A percentile compares a stretch with the other conserved stretches of the same genome.
phyloP scores from a whole-genome alignment of 2,329 filamentous ascomycete genomes.

The Cadophora luteo-olivacea region DNA sequence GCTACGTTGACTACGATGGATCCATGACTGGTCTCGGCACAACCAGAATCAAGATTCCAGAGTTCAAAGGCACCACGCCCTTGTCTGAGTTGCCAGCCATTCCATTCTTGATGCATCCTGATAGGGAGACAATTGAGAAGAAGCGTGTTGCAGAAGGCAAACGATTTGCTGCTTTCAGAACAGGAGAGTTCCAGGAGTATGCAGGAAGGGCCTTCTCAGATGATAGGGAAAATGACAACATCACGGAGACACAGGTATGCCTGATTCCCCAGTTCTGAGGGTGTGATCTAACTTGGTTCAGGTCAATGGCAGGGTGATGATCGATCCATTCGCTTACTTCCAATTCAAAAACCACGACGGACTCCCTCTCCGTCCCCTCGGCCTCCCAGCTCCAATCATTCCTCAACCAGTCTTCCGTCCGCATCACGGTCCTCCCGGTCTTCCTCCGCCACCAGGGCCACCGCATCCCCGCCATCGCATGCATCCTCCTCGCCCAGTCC shows the following conservation, averaged over 20 bases:
- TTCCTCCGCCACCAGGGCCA: constrained; percentile 2
- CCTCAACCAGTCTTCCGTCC: constrained; percentile 2
- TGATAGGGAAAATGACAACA: constrained; percentile 1
- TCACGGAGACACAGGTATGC: constrained; percentile 40
- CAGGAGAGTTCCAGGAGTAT: constrained; percentile 20
- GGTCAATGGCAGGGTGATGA: constrained; percentile 82
- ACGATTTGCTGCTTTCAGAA: constrained; percentile 48
- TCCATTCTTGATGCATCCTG: constrained; percentile 52
- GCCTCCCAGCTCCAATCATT: constrained; percentile 11
- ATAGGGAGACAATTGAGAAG: constrained; percentile 44
- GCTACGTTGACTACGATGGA: constrained; percentile 21
- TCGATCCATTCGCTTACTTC: constrained; percentile 63
- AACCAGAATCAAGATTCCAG: constrained; percentile 18
- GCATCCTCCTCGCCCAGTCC: neutral
- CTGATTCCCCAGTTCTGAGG: neutral
- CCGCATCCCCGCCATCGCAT: constrained; percentile 6
- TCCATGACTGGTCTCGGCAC: constrained; percentile 20
- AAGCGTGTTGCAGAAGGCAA: constrained; percentile 49
- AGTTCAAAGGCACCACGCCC: constrained; percentile 52
- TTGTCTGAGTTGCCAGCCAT: constrained; percentile 52
- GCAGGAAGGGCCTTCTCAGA: constrained; percentile 7
- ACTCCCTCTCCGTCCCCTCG: constrained; percentile 6
- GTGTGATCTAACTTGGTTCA: neutral
- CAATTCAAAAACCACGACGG: constrained; percentile 36
- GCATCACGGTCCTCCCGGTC: constrained; percentile 1